phyloP scores from a whole-genome alignment of 805 yeast species.

The Candida corydali region DNA sequence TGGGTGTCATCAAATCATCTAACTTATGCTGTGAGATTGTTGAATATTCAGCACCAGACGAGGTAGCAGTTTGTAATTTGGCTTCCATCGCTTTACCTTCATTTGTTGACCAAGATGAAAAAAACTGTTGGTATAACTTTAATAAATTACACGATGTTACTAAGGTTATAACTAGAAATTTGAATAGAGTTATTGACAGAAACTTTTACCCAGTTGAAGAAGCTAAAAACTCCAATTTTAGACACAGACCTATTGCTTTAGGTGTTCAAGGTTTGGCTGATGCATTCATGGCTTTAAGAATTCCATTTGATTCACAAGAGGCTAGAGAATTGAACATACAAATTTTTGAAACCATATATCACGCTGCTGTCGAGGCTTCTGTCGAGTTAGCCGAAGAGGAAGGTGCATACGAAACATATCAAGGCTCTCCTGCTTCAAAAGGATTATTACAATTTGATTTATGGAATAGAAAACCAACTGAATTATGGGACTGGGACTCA shows the following conservation, averaged over 20 bases:
- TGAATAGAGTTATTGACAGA: slow-evolving; percentile 54
- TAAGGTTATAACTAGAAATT: slow-evolving; percentile 52
- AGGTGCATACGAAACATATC: slow-evolving; percentile 48
- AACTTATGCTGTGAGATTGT: slow-evolving; percentile 63
- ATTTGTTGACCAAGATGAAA: slow-evolving; percentile 44
- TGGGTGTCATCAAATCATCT: slow-evolving; percentile 57
- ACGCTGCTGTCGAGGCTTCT: slow-evolving; percentile 56
- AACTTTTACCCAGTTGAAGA: slow-evolving; percentile 54
- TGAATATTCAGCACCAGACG: slow-evolving; percentile 55
- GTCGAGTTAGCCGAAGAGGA: slow-evolving; percentile 49
- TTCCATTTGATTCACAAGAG: slow-evolving; percentile 55
- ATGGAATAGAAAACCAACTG: slow-evolving; percentile 58
- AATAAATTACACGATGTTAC: slow-evolving; percentile 52
- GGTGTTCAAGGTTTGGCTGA: slow-evolving; percentile 66
- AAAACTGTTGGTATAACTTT: slow-evolving; percentile 47
- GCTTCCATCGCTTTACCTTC: slow-evolving; percentile 59
- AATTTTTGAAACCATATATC: slow-evolving; percentile 59
- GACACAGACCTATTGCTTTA: slow-evolving; percentile 58
- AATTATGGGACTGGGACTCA: slow-evolving; percentile 56
- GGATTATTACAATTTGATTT: slow-evolving; percentile 55
- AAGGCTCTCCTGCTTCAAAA: slow-evolving; percentile 58
- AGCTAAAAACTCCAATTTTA: slow-evolving; percentile 50
- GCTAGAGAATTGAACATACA: slow-evolving; percentile 55
- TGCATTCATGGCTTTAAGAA: slow-evolving; percentile 50
- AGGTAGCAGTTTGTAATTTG: slow-evolving; percentile 59